These are phyloP conservation scores for Fusarium mundagurra DNA, from an alignment of 2,329 filamentous ascomycete species.

Conservation along the genomic window DNA sequence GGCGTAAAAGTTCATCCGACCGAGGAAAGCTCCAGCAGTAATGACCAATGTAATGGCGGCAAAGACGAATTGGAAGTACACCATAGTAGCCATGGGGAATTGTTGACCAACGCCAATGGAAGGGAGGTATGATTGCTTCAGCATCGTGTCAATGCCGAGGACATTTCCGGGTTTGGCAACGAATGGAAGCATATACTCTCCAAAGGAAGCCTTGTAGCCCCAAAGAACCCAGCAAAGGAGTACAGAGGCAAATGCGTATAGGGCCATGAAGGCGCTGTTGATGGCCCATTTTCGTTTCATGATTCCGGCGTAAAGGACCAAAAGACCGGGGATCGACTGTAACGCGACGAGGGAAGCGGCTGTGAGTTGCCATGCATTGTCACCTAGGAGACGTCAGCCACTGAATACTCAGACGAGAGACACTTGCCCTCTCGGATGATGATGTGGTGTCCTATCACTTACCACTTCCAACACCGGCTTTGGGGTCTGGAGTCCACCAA, in stretches of 20 bases:
- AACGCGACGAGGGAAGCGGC: neutral
- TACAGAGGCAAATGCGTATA: neutral
- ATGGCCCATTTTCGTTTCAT: constrained; percentile 1
- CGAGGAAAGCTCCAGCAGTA: neutral
- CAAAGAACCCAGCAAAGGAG: neutral
- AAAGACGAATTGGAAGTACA: neutral
- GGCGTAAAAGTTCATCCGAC: neutral
- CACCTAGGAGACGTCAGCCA: neutral
- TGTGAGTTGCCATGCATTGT: neutral
- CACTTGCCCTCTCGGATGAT: neutral
- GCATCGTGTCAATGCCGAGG: neutral
- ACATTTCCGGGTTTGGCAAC: neutral
- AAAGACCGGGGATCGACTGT: neutral
- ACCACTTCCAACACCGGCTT: neutral
- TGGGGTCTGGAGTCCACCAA: neutral
- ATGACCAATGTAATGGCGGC: neutral
- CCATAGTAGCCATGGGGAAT: neutral
- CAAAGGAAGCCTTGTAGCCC: neutral
- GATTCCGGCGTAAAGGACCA: neutral
- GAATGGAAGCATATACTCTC: neutral
- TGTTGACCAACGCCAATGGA: neutral
- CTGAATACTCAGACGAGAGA: rapidly evolving
- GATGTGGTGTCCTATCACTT: no score
- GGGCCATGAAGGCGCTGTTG: neutral
- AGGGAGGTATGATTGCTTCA: neutral